Evolutionary conservation across 768 basidiomycete genomes (phyloP).

Genomic region (Tulasnella sp.): DNA sequence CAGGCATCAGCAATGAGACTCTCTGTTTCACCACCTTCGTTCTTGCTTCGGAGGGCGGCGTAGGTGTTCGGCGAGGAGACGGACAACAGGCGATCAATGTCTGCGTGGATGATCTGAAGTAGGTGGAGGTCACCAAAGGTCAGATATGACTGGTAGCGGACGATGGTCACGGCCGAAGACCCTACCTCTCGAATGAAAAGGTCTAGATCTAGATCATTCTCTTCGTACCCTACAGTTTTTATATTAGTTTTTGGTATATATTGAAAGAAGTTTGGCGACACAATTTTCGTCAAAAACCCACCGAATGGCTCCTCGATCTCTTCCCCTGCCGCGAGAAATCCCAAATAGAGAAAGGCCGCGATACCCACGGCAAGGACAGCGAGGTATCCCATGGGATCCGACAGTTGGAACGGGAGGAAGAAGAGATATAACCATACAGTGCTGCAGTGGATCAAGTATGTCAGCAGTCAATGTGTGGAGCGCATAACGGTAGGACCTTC

Average conservation of each 20-base stretch:
- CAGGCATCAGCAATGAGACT: too few relatives aligned
- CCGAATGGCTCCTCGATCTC: conserved; percentile 26
- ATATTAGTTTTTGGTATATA: too few relatives aligned
- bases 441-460: conserved; percentile 22
- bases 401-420: conserved; percentile 67
- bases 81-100: conserved; percentile 43
- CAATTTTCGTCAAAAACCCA: conserved; percentile 32
- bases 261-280: too few relatives aligned
- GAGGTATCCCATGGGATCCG: conserved; percentile 49
- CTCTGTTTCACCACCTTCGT: neutral
- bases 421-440: conserved; percentile 67
- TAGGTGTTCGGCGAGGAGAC: conserved; percentile 40
- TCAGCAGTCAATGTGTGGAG: too few relatives aligned
- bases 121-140: conserved; percentile 40
- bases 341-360: conserved; percentile 64
- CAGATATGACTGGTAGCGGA: neutral
- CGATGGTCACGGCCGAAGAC: too few relatives aligned
- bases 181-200: conserved; percentile 17
- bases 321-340: conserved; percentile 52
- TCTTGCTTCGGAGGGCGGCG: neutral
- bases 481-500: neutral
- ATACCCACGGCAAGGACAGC: conserved; percentile 56
- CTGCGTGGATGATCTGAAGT: conserved; percentile 41
- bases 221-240: conserved; percentile 62
- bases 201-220: conserved; percentile 62